Percentiles rank a stretch among this genome's conserved stretches.
These are phyloP conservation scores for Jatropha curcas DNA, from an alignment of 345 rosid species.

Conservation along the genomic window DNA sequence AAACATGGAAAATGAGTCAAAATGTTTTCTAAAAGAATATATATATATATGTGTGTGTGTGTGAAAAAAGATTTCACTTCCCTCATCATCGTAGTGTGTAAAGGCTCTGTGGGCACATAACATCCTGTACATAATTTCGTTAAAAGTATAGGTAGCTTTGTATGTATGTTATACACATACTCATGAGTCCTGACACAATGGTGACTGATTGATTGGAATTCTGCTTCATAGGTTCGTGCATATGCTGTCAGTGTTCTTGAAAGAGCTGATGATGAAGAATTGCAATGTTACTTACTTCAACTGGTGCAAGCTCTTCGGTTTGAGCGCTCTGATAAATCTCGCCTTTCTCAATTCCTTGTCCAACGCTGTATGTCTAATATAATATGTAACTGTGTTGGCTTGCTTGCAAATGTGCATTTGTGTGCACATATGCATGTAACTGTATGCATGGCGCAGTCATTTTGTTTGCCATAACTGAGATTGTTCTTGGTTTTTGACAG, in stretches of 20 bases:
- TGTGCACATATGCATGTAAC: neutral
- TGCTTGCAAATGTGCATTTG: neutral
- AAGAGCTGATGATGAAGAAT: slow-evolving; percentile 98
- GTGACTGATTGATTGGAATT: slow-evolving; percentile 20
- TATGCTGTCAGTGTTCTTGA: slow-evolving; percentile 97
- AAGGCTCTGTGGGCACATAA: neutral
- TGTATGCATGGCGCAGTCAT: neutral
- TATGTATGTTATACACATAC: too few species aligned
- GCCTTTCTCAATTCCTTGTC: slow-evolving; percentile 91
- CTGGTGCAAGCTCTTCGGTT: slow-evolving; percentile 98
- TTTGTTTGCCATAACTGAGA: slow-evolving; percentile 6
- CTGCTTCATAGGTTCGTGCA: slow-evolving; percentile 81
- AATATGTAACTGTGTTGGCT: neutral
- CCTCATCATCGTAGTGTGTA: neutral
- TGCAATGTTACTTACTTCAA: slow-evolving; percentile 96
- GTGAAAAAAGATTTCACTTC: neutral
- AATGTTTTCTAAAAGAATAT: neutral
- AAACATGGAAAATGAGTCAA: neutral
- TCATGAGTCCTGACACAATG: slow-evolving; percentile 4
- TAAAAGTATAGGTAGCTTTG: neutral
- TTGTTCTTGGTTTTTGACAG: slow-evolving; percentile 43
- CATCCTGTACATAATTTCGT: neutral
- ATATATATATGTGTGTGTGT: too few species aligned
- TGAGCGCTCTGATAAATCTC: slow-evolving; percentile 93
- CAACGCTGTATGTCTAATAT: slow-evolving; percentile 62